Conservation (phyloP, 176 grass and related monocot species). For the Juncus effusus region DNA sequence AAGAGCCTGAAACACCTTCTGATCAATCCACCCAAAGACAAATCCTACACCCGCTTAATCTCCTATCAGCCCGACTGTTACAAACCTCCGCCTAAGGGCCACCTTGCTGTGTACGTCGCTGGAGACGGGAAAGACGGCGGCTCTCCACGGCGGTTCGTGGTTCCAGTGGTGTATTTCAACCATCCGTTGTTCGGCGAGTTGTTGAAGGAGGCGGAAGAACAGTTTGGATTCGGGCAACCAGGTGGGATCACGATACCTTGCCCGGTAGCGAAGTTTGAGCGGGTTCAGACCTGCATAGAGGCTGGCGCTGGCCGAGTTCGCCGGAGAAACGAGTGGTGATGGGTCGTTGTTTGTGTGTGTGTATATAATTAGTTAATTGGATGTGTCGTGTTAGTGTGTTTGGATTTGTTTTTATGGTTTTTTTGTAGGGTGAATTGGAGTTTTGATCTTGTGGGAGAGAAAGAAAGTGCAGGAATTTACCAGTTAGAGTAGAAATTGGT, state of each 20-base stretch:
- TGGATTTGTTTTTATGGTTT: not conserved
- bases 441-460: not conserved
- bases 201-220: slow-evolving; percentile 80
- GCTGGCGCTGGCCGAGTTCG: slow-evolving; percentile 31
- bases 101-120: slow-evolving; percentile 86
- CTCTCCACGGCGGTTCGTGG: slow-evolving; percentile 51
- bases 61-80: not conserved
- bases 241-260: slow-evolving; percentile 96
- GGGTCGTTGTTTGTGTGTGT: slow-evolving; percentile 8
- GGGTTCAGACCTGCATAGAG: slow-evolving; percentile 40
- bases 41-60: not conserved
- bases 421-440: not conserved
- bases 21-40: slow-evolving; percentile 15
- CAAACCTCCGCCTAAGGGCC: slow-evolving; percentile 62
- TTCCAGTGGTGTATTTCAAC: slow-evolving; percentile 93
- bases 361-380: slow-evolving; percentile 3
- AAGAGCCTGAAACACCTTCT: slow-evolving; percentile 31
- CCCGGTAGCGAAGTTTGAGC: slow-evolving; percentile 68
- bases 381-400: not conserved
- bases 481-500: too few species aligned
- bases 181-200: slow-evolving; percentile 87
- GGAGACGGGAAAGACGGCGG: slow-evolving; percentile 30
- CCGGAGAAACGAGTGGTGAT: slow-evolving; percentile 32
- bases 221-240: slow-evolving; percentile 88
- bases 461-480: not conserved